Conservation (phyloP, 106 monocot genomes). For the Apostasia ramifera region DNA sequence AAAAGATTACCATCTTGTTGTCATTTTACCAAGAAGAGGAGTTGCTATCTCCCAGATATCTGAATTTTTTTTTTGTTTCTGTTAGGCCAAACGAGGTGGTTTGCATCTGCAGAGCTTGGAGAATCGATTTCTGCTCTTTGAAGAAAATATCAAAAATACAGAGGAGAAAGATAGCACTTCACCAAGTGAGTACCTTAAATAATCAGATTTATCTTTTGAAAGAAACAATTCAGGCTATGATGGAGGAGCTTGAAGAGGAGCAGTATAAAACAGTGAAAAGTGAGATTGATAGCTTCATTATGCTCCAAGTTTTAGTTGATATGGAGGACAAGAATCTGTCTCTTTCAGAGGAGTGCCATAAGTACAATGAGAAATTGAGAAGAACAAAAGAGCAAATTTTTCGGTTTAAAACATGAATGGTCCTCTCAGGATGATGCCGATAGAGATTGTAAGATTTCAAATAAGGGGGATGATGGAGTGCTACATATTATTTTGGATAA, state of each 20-base stretch:
- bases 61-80: not conserved
- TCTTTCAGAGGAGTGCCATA: conserved; percentile 9
- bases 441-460: not conserved
- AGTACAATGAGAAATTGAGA: conserved; percentile 4
- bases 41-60: not conserved
- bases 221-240: conserved; percentile 3
- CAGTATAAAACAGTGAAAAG: conserved; percentile 5
- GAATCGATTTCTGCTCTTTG: conserved; percentile 21
- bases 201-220: conserved; percentile 18
- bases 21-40: not conserved
- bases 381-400: conserved; percentile 3
- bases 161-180: conserved; percentile 20
- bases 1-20: too few species aligned
- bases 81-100: conserved; percentile 19
- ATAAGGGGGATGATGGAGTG: conserved; percentile 17
- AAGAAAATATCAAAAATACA: conserved; percentile 19
- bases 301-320: conserved; percentile 7
- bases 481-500: conserved; percentile 27
- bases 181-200: conserved; percentile 13
- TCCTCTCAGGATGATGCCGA: conserved; percentile 9
- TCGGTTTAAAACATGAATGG: not conserved
- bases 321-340: conserved; percentile 7
- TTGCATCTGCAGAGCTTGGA: conserved; percentile 21
- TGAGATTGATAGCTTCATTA: conserved; percentile 9
- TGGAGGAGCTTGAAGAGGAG: conserved; percentile 8